phyloP scores from a whole-genome alignment of 768 basidiomycete genomes.

The Cubamyces sp. region DNA sequence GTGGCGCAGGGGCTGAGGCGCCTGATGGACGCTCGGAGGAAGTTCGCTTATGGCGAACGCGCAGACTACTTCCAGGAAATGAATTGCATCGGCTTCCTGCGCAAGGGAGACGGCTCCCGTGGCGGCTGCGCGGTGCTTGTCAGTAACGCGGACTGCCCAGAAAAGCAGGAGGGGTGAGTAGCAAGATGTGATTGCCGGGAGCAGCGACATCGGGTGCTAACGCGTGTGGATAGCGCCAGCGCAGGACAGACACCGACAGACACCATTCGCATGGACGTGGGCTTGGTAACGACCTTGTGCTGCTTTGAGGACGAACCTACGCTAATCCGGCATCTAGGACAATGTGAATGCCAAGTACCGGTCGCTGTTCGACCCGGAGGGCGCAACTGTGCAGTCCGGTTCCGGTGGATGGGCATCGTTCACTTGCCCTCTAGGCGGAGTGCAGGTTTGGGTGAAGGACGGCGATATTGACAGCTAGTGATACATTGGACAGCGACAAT shows the following conservation, averaged over 20 bases:
- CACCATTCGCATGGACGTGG: conserved; percentile 66
- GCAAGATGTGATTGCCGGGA: not conserved
- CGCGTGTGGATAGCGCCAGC: conserved; percentile 41
- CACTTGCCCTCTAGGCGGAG: conserved; percentile 54
- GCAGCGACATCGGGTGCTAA: conserved; percentile 24
- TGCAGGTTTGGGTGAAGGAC: conserved; percentile 61
- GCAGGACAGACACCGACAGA: conserved; percentile 25
- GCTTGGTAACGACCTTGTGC: conserved; percentile 31
- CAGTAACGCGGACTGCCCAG: conserved; percentile 50
- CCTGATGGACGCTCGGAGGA: conserved; percentile 65
- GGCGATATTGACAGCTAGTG: not conserved
- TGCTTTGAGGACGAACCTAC: conserved; percentile 40
- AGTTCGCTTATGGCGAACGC: conserved; percentile 66
- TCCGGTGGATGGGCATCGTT: conserved; percentile 69
- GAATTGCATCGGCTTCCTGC: conserved; percentile 79
- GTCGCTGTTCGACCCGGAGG: conserved; percentile 52
- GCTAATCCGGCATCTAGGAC: conserved; percentile 31
- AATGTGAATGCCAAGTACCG: conserved; percentile 44
- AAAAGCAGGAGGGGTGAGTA: conserved; percentile 14
- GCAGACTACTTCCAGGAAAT: conserved; percentile 60
- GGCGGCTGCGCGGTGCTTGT: conserved; percentile 73
- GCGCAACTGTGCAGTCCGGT: conserved; percentile 47
- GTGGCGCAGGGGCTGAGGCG: conserved; percentile 54
- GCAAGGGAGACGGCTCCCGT: conserved; percentile 58
- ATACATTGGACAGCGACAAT: not conserved